These are phyloP conservation scores for Diaporthe sp. DNA, from an alignment of 2,329 filamentous ascomycete genomes.

Conservation along the genomic window DNA sequence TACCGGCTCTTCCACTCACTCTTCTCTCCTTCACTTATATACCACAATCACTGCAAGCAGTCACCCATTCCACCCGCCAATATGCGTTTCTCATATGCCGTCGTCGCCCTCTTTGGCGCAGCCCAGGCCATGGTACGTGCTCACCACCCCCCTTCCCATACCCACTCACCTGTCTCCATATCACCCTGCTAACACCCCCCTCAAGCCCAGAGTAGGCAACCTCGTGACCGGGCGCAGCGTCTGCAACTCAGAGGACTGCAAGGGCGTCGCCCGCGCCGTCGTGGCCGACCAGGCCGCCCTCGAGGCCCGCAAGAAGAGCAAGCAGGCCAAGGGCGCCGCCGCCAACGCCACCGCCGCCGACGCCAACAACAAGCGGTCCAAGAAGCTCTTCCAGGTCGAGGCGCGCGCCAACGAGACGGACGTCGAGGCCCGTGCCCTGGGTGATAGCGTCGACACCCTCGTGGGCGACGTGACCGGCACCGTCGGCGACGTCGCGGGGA, in stretches of 20 bases:
- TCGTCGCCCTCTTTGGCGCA: conserved; percentile 31
- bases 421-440: not conserved
- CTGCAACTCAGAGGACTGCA: conserved; percentile 10
- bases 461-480: not conserved
- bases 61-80: conserved; percentile 5
- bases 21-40: not conserved
- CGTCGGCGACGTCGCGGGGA: not conserved
- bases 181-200: not conserved
- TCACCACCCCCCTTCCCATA: not conserved
- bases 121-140: conserved; percentile 33
- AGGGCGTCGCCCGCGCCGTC: conserved; percentile 12
- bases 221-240: conserved; percentile 3
- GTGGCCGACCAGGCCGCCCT: conserved; percentile 12
- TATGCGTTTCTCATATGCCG: conserved; percentile 38
- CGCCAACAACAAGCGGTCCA: conserved; percentile 1
- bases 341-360: not conserved
- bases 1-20: conserved; percentile 29
- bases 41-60: conserved; percentile 15
- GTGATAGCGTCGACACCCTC: not conserved
- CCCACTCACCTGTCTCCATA: not conserved
- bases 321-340: not conserved
- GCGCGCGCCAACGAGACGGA: not conserved
- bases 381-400: not conserved
- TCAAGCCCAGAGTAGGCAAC: conserved; percentile 6
- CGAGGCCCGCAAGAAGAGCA: not conserved